These are phyloP conservation scores for Cyberlindnera maclurae DNA, from an alignment of 805 yeast genomes.

Conservation along the genomic window DNA sequence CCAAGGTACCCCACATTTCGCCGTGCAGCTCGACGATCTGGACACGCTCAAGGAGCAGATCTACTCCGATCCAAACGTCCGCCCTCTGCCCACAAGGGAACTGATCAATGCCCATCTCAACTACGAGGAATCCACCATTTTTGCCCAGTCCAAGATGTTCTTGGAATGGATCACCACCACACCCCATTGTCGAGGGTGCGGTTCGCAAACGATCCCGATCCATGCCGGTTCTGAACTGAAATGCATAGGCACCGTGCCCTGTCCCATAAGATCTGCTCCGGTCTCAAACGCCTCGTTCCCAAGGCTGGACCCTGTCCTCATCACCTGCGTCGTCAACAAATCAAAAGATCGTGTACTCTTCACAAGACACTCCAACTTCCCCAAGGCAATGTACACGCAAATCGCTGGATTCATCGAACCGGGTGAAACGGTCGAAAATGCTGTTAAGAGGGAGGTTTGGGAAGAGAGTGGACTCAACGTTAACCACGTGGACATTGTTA, in stretches of 20 bases:
- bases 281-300: constrained; percentile 88
- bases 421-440: constrained; percentile 84
- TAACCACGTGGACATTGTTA: constrained; percentile 48
- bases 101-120: constrained; percentile 18
- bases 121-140: constrained; percentile 51
- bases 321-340: constrained; percentile 65
- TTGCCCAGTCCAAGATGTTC: constrained; percentile 77
- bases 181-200: constrained; percentile 84
- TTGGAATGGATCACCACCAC: constrained; percentile 78
- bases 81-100: constrained; percentile 17
- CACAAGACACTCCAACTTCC: constrained; percentile 57
- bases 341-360: constrained; percentile 58
- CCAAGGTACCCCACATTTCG: constrained; percentile 58
- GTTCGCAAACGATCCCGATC: constrained; percentile 50
- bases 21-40: constrained; percentile 44
- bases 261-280: constrained; percentile 21
- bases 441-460: constrained; percentile 85
- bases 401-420: constrained; percentile 97
- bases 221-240: constrained; percentile 60
- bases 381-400: constrained; percentile 59
- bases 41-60: constrained; percentile 9
- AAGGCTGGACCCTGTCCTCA: constrained; percentile 85
- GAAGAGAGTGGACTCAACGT: constrained; percentile 82
- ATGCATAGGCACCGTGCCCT: constrained; percentile 31
- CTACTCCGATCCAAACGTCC: constrained; percentile 1